Evolutionary conservation across 371 early-diverging fungal species (phyloP), one percentile per base, ranked within the genome.

Genomic region (Mortierella sp.): DNA sequence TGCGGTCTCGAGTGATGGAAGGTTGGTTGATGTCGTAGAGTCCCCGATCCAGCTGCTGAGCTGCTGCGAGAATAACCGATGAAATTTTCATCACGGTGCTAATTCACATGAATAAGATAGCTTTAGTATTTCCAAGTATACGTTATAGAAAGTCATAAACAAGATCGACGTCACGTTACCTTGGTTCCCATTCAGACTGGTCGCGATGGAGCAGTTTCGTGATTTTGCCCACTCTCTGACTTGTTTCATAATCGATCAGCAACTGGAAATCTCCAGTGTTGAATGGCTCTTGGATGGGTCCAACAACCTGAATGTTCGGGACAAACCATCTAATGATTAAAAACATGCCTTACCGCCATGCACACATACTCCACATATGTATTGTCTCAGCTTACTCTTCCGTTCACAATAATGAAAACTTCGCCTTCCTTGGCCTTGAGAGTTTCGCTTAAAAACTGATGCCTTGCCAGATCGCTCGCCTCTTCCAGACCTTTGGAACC

Each of bases 211-310:
- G 84, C 45, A 62, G 84, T 70, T 22, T 78, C 61, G 66, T 79
- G 59, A 79, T 76, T 60, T 45, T 86, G 74, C 55, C 73, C 51
- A 86, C 84, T 14, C 91, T 86, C 5, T 77, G 73, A 9, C 68
- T 70, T 35, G 43, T 78, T 66, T 94, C 94, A 54, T 84, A 84
- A 16, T 64, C 61, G 45, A 75, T 70, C 18, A 94, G 80, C 30
- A 81, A 51, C 32, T 83, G 73, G 51, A 91, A 88, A 68, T 94
- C 90, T 1, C 84, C 86, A 1, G 59, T 51, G 6, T 73, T 67
- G 64, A 94, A 92, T 12, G 72, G 39, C 0, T 66, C 76, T 5
- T 75, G 68, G 16, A 93, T 74, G 22, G 93, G 90, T 5, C 93
- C 90, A 14, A 90, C 70, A 2, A 86, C 72, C 88, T 89, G 16